These are phyloP conservation scores for Entomophthora muscae DNA, from an alignment of 371 early-diverging fungal species.

Conservation along the genomic window DNA sequence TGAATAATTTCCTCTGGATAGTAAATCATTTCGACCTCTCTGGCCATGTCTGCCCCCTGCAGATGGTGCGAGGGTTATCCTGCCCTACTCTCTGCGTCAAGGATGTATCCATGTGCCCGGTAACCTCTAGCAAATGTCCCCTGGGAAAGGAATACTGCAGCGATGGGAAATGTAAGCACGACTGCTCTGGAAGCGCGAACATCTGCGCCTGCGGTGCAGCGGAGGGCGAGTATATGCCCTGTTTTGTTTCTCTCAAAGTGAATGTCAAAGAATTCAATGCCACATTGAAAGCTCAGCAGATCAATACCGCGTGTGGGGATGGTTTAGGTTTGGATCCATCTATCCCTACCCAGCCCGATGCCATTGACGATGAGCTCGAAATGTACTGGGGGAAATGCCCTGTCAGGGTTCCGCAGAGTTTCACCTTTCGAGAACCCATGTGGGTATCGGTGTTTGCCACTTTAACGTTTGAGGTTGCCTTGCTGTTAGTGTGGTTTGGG, in stretches of 20 bases:
- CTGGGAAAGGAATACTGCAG: slow-evolving; percentile 23
- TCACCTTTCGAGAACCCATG: slow-evolving; percentile 35
- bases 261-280: not conserved
- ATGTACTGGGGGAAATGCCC: slow-evolving; percentile 21
- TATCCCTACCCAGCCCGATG: not conserved
- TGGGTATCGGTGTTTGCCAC: slow-evolving; percentile 32
- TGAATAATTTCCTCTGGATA: too few species aligned
- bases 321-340: not conserved
- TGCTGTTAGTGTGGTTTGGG: slow-evolving; percentile 24
- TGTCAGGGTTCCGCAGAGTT: slow-evolving; percentile 17
- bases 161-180: slow-evolving; percentile 28
- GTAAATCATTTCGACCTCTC: not conserved
- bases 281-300: not conserved
- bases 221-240: not conserved
- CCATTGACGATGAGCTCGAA: not conserved
- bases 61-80: slow-evolving; percentile 23
- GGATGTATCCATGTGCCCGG: slow-evolving; percentile 11
- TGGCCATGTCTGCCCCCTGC: slow-evolving; percentile 21
- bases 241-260: not conserved
- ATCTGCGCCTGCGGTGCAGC: slow-evolving; percentile 18
- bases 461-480: slow-evolving; percentile 12
- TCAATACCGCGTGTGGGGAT: not conserved
- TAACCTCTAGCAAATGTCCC: slow-evolving; percentile 21
- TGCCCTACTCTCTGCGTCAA: slow-evolving; percentile 17
- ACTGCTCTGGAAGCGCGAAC: slow-evolving; percentile 22